Percentiles rank a stretch among this genome's conserved stretches.
phyloP scores from a whole-genome alignment of 2,329 filamentous ascomycete genomes.

The Talaromyces funiculosus region DNA sequence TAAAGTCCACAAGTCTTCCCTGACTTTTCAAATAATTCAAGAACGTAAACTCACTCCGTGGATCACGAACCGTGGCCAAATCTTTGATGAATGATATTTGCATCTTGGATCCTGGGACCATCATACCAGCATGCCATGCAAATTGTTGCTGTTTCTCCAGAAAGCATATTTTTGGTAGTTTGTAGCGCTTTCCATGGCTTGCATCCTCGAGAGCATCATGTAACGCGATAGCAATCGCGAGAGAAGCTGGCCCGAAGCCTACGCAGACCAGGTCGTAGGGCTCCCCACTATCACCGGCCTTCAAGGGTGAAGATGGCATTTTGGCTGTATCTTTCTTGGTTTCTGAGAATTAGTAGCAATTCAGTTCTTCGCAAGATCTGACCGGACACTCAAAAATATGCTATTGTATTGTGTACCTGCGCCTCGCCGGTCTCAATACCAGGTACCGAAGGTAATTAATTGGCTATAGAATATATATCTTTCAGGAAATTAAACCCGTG shows the following conservation, averaged over 20 bases:
- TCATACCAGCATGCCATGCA: slow-evolving; percentile 93
- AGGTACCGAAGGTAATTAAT: neutral
- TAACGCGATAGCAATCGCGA: slow-evolving; percentile 82
- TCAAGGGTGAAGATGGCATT: neutral
- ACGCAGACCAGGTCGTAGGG: slow-evolving; percentile 83
- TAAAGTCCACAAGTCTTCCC: slow-evolving; percentile 78
- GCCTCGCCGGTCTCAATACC: neutral
- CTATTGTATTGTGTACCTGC: neutral
- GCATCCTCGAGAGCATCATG: slow-evolving; percentile 63
- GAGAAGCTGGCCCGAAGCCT: slow-evolving; percentile 85
- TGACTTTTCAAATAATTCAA: slow-evolving; percentile 86
- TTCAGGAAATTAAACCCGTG: neutral
- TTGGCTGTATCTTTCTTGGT: neutral
- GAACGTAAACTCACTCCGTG: slow-evolving; percentile 87
- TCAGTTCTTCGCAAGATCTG: neutral
- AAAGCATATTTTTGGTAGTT: slow-evolving; percentile 68
- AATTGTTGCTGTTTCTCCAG: slow-evolving; percentile 79
- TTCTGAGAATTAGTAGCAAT: neutral
- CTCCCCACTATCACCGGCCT: slow-evolving; percentile 27
- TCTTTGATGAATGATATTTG: slow-evolving; percentile 98
- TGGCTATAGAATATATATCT: neutral
- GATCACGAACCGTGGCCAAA: slow-evolving; percentile 81
- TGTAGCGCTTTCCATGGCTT: slow-evolving; percentile 21
- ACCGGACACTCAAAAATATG: neutral
- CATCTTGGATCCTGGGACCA: slow-evolving; percentile 89